Evolutionary conservation across 257 asterid genomes (phyloP).

Genomic region (Oldenlandia corymbosa): DNA sequence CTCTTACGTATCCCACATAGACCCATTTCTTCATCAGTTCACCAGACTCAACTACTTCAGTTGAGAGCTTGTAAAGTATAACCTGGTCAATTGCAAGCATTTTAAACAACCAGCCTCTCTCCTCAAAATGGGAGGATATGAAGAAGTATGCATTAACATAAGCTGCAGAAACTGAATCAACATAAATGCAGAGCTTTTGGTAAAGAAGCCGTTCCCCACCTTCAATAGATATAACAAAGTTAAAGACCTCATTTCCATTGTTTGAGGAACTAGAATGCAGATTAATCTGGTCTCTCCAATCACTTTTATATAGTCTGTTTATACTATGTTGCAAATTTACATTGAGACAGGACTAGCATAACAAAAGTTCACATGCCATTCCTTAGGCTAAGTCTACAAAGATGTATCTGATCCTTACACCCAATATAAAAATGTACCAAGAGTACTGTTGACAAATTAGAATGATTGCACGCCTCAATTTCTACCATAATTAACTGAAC

Average conservation of each 20-base stretch:
- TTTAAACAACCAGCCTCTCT: conserved; percentile 8
- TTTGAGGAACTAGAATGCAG: background rate
- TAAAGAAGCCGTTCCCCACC: background rate
- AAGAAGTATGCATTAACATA: background rate
- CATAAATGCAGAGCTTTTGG: background rate
- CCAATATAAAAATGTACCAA: too few species aligned
- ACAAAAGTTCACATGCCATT: background rate
- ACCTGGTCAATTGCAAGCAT: conserved; percentile 46
- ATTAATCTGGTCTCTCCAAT: background rate
- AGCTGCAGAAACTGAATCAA: background rate
- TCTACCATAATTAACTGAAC: too few species aligned
- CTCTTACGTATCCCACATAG: conserved; percentile 65
- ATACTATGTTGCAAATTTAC: background rate
- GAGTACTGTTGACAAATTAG: too few species aligned
- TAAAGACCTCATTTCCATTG: background rate
- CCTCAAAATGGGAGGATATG: background rate
- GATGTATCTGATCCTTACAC: background rate
- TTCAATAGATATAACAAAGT: background rate
- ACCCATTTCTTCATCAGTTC: conserved; percentile 66
- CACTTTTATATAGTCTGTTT: background rate
- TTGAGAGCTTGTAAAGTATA: conserved; percentile 68
- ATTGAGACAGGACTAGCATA: background rate
- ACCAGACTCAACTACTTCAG: conserved; percentile 39
- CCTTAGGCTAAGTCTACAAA: background rate
- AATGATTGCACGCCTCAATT: too few species aligned